Base-by-base conservation (phyloP, 176 grass and related monocot genomes). In the Eleusine coracana region DNA sequence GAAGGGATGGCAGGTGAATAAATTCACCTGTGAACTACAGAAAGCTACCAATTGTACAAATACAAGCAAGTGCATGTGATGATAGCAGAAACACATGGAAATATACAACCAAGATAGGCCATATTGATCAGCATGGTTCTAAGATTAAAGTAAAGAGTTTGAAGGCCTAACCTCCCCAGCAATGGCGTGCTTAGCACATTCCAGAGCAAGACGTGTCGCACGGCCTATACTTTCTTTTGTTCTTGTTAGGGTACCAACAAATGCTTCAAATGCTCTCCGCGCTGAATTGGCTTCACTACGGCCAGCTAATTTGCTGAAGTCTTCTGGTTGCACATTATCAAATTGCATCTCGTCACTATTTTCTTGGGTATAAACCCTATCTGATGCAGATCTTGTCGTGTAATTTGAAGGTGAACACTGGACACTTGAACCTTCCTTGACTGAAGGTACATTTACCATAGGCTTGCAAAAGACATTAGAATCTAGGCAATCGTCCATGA, bases 201-300 rank as follows among this genome's bases (percentile, higher is more conserved):
- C 96, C 46, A 98, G 92, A 81, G 92, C 96, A 68, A 98, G 87
- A 55, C 92, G 91, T 63, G 96, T 98, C 88, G 92, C 96, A 72
- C 96, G 91, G 66, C 89, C 87, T 88, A 98, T 98, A 84, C 85
- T 90, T 82, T 98, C 96, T 81, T 98, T 98, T 18, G 96, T 95
- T 86, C 96, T 89, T 77, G 96, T 93, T 52, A 98, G 68, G 48
- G 89, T 93, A 58, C 85, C 86, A 83, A 98, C 84, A 37, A 93
- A 93, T 86, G 74, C 85, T 91, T 95, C 92, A 72, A 98, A 98
- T 7, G 73, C 68, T 77, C 87, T 95, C 68, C 90, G 74, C 67
- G 92, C 85, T 82, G 87, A 88, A 86, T 81, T 89, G 65, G 89
- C 88, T 82, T 95, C 95, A 62, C 70, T 81, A 80, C 83, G 78